These are phyloP conservation scores for Ogataea methylovora DNA, from an alignment of 805 yeast species.

Conservation along the genomic window DNA sequence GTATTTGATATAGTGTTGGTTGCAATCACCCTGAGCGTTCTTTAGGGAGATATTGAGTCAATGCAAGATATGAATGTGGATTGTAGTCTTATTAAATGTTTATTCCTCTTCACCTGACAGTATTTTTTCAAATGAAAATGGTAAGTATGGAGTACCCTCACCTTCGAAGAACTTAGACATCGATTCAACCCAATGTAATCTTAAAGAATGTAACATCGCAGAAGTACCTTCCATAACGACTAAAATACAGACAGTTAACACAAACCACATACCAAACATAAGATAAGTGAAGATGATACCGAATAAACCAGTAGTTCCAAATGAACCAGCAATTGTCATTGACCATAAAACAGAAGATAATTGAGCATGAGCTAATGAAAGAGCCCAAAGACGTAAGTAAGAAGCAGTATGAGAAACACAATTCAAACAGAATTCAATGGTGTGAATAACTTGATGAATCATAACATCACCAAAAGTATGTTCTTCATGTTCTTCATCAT, in stretches of 20 bases:
- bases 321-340: slow-evolving; percentile 84
- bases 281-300: slow-evolving; percentile 73
- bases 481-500: slow-evolving; percentile 46
- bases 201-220: slow-evolving; percentile 97
- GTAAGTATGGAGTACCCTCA: slow-evolving; percentile 85
- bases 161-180: slow-evolving; percentile 98
- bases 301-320: slow-evolving; percentile 50
- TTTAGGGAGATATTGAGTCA: no score
- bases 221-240: slow-evolving; percentile 99
- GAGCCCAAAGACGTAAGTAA: slow-evolving; percentile 92
- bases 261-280: slow-evolving; percentile 92
- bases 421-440: slow-evolving; percentile 94
- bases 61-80: no score
- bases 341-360: slow-evolving; percentile 91
- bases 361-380: slow-evolving; percentile 95
- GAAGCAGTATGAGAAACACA: slow-evolving; percentile 99
- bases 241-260: slow-evolving; percentile 79
- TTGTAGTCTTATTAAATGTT: no score
- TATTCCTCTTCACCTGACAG: slow-evolving; percentile 7
- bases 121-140: slow-evolving; percentile 59
- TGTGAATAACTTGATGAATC: slow-evolving; percentile 96
- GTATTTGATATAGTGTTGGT: no score
- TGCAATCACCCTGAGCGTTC: no score
- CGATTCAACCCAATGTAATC: slow-evolving; percentile 99
- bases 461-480: slow-evolving; percentile 86